Evolutionary conservation across 1,139 yeast species (phyloP).

Genomic region (Kurtzmaniella quercitrusa): DNA sequence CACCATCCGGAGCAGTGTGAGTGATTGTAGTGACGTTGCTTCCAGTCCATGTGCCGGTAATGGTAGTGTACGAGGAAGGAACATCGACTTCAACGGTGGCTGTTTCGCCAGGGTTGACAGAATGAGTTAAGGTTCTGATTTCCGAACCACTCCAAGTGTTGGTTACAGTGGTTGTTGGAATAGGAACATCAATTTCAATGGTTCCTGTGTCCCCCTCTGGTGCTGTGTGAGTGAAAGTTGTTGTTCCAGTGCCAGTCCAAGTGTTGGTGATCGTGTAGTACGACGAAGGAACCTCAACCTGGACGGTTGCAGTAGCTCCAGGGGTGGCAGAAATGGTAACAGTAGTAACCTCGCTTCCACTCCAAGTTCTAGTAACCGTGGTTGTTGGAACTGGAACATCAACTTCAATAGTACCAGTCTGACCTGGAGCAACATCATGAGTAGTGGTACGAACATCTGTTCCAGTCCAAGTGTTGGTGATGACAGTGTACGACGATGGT

Average conservation of each 20-base stretch:
- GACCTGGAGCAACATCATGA: conserved; percentile 6
- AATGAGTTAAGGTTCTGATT: neutral
- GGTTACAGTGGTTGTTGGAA: conserved; percentile 3
- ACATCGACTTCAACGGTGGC: conserved; percentile 9
- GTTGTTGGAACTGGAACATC: conserved; percentile 14
- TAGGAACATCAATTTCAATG: conserved; percentile 12
- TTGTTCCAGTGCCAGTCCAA: conserved; percentile 4
- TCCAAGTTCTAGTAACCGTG: conserved; percentile 14
- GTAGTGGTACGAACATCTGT: conserved; percentile 6
- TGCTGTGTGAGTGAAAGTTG: conserved; percentile 8
- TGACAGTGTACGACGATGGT: conserved; percentile 11
- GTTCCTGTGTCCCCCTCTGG: conserved; percentile 11
- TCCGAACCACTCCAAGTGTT: conserved; percentile 4
- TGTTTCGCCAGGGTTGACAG: conserved; percentile 3
- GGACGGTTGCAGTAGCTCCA: conserved; percentile 1
- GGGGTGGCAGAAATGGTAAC: conserved; percentile 7
- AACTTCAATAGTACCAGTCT: conserved; percentile 15
- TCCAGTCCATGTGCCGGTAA: conserved; percentile 13
- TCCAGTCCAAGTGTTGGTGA: conserved; percentile 11
- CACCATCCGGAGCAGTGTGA: conserved; percentile 9
- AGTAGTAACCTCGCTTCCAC: conserved; percentile 10
- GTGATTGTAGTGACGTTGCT: conserved; percentile 9
- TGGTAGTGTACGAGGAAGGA: conserved; percentile 14
- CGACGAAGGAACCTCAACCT: conserved; percentile 2
- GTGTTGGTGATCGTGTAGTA: neutral